These are phyloP conservation scores for Lipomyces japonicus DNA, from an alignment of 805 yeast genomes.

Conservation along the genomic window DNA sequence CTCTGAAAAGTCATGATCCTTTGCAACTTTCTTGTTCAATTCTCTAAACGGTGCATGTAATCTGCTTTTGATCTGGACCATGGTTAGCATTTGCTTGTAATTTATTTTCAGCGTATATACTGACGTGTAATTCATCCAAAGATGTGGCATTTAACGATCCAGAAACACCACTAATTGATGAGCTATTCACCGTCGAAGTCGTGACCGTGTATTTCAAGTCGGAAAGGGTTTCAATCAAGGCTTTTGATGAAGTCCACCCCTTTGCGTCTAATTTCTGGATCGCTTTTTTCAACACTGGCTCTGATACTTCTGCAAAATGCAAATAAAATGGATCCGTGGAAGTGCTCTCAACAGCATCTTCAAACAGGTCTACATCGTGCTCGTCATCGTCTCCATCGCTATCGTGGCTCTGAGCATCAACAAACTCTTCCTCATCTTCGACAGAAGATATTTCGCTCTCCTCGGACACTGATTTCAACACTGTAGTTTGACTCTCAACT, in stretches of 20 bases:
- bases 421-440: constrained; percentile 24
- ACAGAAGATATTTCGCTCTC: constrained; percentile 23
- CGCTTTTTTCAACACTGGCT: constrained; percentile 2
- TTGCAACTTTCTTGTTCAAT: constrained; percentile 27
- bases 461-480: constrained; percentile 30
- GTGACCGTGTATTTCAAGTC: neutral
- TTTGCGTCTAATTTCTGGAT: constrained; percentile 23
- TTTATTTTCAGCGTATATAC: too few relatives aligned
- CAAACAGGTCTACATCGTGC: constrained; percentile 36
- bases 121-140: constrained; percentile 8
- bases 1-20: constrained; percentile 37
- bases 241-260: constrained; percentile 10
- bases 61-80: constrained; percentile 19
- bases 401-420: constrained; percentile 14
- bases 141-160: too few relatives aligned
- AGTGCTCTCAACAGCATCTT: constrained; percentile 42
- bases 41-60: constrained; percentile 28
- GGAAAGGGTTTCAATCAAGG: neutral
- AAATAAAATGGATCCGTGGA: constrained; percentile 66
- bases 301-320: constrained; percentile 51
- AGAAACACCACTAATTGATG: too few relatives aligned
- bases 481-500: neutral
- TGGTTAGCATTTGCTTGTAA: too few relatives aligned
- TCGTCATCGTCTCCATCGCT: constrained; percentile 30
- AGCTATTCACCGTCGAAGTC: too few relatives aligned